Conservation (phyloP, 2,329 filamentous ascomycete species). For the Ophiostoma himal-ulmi region DNA sequence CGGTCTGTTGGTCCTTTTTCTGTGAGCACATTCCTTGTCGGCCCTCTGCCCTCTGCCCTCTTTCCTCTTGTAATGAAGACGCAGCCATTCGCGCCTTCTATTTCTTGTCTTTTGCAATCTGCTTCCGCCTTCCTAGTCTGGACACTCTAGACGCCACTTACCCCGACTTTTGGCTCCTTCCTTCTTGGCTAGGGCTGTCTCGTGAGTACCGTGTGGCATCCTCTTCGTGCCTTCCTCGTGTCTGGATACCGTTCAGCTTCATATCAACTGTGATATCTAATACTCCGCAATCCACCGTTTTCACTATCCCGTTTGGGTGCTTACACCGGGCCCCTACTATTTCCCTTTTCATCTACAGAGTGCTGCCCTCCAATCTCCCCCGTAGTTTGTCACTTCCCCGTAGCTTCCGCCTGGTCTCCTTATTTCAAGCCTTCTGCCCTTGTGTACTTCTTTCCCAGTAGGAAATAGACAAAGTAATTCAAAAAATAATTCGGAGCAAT, state of each 20-base stretch:
- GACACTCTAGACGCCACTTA: not conserved
- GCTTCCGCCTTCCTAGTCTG: not conserved
- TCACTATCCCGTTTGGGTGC: not conserved
- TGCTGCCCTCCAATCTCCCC: not conserved
- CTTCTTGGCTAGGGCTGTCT: not conserved
- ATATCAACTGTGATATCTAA: no score
- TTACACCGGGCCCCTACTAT: not conserved
- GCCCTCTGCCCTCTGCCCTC: not conserved
- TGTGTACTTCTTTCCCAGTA: not conserved
- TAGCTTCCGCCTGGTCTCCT: slow-evolving; percentile 5
- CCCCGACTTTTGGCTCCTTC: not conserved
- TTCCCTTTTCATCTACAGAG: no score
- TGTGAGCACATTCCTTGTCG: no score
- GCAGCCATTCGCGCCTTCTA: not conserved
- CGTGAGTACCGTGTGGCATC: not conserved
- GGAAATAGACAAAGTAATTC: not conserved
- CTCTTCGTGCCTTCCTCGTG: not conserved
- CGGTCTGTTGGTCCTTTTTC: not conserved
- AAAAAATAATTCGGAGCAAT: not conserved
- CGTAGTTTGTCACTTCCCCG: slow-evolving; percentile 10
- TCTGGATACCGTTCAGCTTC: not conserved
- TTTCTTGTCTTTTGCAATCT: not conserved
- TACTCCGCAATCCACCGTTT: not conserved
- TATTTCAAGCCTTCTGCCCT: not conserved
- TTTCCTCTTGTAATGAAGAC: not conserved